Percentiles rank a stretch among this genome's conserved stretches.
Conservation (phyloP, 75 land plant species). For the Larix kaempferi region DNA sequence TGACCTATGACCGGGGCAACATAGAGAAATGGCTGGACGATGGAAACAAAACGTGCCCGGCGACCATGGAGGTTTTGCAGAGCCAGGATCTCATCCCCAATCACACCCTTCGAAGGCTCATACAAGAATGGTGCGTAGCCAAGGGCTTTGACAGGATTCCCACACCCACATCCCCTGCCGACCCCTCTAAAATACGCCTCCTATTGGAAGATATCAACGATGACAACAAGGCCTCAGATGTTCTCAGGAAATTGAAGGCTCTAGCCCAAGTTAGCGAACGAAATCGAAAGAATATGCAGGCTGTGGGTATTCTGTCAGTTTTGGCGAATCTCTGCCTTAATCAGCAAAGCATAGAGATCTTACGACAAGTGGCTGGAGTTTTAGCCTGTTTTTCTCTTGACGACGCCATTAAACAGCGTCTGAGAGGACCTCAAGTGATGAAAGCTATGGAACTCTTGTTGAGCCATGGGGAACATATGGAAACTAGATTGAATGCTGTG, state of each 20-base stretch:
- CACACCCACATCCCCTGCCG: constrained; percentile 6
- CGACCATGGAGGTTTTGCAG: constrained; percentile 24
- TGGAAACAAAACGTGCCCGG: constrained; percentile 22
- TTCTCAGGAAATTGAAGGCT: neutral
- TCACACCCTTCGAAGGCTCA: constrained; percentile 19
- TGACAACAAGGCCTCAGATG: neutral
- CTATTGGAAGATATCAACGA: constrained; percentile 8
- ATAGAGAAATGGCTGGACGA: constrained; percentile 33
- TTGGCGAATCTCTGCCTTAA: constrained; percentile 4
- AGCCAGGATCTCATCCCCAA: constrained; percentile 24
- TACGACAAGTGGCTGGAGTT: constrained; percentile 9
- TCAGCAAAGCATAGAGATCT: neutral
- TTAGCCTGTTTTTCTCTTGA: neutral
- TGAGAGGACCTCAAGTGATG: constrained; percentile 14
- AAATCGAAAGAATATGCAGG: constrained; percentile 16
- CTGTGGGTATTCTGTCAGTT: constrained; percentile 10
- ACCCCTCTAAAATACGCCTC: neutral
- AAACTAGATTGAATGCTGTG: neutral
- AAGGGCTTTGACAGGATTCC: constrained; percentile 16
- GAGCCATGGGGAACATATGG: neutral
- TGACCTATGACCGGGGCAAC: constrained; percentile 23
- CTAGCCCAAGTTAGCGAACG: constrained; percentile 17
- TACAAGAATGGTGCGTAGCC: constrained; percentile 21
- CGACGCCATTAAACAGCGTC: neutral
- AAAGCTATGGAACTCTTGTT: constrained; percentile 1